Conservation (phyloP, 2,329 filamentous ascomycete genomes). For the Colletotrichum sp. region DNA sequence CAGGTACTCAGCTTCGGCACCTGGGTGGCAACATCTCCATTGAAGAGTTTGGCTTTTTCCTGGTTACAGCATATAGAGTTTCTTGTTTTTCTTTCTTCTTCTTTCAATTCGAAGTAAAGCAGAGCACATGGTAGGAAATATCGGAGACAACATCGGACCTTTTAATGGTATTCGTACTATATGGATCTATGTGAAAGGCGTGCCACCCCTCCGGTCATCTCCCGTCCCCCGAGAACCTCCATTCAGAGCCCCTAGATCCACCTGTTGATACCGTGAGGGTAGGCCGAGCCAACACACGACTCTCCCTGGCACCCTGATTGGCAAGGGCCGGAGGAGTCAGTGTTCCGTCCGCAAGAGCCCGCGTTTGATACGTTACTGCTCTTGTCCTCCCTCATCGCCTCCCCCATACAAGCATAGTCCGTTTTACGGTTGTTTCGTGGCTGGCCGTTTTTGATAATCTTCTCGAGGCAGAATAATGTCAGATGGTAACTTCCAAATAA, state of each 20-base stretch:
- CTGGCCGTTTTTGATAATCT: background rate
- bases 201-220: background rate
- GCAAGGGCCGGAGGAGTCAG: background rate
- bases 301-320: background rate
- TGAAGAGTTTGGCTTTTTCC: no score
- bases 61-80: background rate
- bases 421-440: background rate
- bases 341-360: background rate
- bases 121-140: background rate
- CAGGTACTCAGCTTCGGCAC: background rate
- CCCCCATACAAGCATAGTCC: background rate
- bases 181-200: accelerated
- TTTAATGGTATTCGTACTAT: no score
- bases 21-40: background rate
- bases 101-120: accelerated
- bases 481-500: background rate
- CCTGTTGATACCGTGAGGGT: background rate
- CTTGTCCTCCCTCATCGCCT: background rate
- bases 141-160: background rate
- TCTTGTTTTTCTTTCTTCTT: accelerated
- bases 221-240: accelerated
- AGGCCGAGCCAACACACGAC: background rate
- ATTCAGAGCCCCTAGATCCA: background rate
- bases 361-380: accelerated
- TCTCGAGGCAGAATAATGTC: background rate